Conservation (phyloP, 257 asterid genomes). For the Gynochthodes officinalis region DNA sequence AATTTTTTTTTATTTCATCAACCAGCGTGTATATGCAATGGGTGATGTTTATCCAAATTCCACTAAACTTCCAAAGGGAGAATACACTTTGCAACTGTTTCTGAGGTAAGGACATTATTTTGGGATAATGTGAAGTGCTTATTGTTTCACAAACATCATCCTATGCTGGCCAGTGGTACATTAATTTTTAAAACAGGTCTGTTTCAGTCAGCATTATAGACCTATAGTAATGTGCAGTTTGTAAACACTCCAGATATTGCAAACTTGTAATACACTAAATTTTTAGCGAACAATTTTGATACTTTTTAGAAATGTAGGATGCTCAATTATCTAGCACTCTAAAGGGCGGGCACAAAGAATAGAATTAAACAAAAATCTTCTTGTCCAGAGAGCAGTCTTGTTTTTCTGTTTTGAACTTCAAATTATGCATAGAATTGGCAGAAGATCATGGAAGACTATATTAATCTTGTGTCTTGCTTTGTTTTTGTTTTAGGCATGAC, state of each 20-base stretch:
- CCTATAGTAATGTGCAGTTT: not conserved
- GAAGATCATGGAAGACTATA: conserved; percentile 1
- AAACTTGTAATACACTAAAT: not conserved
- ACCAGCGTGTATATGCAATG: conserved; percentile 76
- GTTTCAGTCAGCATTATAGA: not conserved
- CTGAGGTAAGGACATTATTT: conserved; percentile 47
- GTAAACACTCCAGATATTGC: not conserved
- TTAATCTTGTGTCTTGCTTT: not conserved
- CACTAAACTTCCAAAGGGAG: conserved; percentile 92
- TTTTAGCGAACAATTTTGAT: not conserved
- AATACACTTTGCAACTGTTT: conserved; percentile 75
- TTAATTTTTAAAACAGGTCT: not conserved
- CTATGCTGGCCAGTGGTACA: not conserved
- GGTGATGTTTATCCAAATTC: conserved; percentile 93
- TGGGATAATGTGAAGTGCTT: not conserved
- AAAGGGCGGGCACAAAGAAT: not conserved
- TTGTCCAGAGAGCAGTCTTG: not conserved
- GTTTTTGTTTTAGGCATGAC: conserved; percentile 73
- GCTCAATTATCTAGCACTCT: not conserved
- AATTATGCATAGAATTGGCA: not conserved
- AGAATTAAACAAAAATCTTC: not conserved
- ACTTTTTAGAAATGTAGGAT: not conserved
- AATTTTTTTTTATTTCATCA: conserved; percentile 24
- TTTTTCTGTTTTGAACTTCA: not conserved
- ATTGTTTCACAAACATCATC: too few species aligned